phyloP scores from a whole-genome alignment of 129 eudicot species.

The Artemisia tridentata region DNA sequence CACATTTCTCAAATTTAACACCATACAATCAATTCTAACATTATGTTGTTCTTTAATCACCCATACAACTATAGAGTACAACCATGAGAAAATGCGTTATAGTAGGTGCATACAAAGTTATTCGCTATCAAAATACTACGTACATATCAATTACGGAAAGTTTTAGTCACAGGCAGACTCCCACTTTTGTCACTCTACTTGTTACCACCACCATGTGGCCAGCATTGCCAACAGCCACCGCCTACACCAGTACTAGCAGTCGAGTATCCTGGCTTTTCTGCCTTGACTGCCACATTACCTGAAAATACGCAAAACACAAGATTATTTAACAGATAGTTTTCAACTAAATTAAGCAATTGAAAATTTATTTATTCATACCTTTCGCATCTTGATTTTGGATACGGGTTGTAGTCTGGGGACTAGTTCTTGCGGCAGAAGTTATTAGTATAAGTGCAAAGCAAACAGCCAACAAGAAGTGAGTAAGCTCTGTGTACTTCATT shows the following conservation, averaged over 20 bases:
- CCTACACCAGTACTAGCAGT: neutral
- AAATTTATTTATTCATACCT: neutral
- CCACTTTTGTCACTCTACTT: neutral
- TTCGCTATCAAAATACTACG: neutral
- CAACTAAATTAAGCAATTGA: too few species aligned
- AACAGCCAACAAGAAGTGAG: slow-evolving; percentile 8
- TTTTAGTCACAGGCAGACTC: neutral
- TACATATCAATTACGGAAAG: neutral
- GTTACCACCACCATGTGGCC: neutral
- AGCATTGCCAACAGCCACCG: slow-evolving; percentile 21
- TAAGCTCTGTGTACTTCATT: slow-evolving; percentile 16
- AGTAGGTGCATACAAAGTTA: neutral
- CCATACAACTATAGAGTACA: neutral
- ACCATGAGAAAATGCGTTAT: neutral
- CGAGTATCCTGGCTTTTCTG: slow-evolving; percentile 5
- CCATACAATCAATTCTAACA: too few species aligned
- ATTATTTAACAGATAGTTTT: neutral
- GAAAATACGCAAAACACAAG: neutral
- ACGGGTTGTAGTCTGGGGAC: neutral
- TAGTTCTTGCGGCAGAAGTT: slow-evolving; percentile 10
- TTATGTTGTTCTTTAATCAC: too few species aligned
- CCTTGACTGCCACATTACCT: slow-evolving; percentile 1
- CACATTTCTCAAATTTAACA: too few species aligned
- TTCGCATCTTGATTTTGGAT: slow-evolving; percentile 1
- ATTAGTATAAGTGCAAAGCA: slow-evolving; percentile 13